These are phyloP conservation scores for Pichia membranifaciens DNA, from an alignment of 805 yeast species.

Conservation along the genomic window DNA sequence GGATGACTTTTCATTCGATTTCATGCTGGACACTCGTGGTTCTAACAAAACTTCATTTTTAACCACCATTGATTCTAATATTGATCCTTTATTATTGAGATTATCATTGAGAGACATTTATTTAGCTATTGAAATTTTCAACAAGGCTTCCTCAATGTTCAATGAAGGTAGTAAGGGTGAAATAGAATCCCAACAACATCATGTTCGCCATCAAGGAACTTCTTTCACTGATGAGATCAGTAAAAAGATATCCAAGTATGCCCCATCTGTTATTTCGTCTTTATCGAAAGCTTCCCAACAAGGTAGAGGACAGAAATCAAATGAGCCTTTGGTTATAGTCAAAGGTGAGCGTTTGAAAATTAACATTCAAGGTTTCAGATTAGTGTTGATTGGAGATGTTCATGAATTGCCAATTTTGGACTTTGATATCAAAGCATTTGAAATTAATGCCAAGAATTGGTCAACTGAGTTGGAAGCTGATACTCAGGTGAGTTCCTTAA, in stretches of 20 bases:
- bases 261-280: constrained; percentile 58
- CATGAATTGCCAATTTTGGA: constrained; percentile 88
- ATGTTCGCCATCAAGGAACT: constrained; percentile 8
- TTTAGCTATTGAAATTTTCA: constrained; percentile 67
- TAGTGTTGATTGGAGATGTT: constrained; percentile 83
- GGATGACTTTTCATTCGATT: constrained; percentile 81
- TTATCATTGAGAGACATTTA: constrained; percentile 83
- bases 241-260: constrained; percentile 54
- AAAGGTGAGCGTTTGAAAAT: constrained; percentile 65
- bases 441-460: constrained; percentile 71
- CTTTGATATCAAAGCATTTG: constrained; percentile 65
- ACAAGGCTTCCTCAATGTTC: constrained; percentile 59
- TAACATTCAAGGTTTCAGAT: constrained; percentile 66
- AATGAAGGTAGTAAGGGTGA: constrained; percentile 14
- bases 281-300: constrained; percentile 33
- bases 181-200: constrained; percentile 10
- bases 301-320: constrained; percentile 9
- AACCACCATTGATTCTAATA: constrained; percentile 59
- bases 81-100: constrained; percentile 77
- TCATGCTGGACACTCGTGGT: constrained; percentile 66
- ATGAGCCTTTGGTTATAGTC: constrained; percentile 38
- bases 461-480: constrained; percentile 73
- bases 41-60: constrained; percentile 53
- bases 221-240: constrained; percentile 59
- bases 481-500: constrained; percentile 54